Evolutionary conservation across 306 rosid genomes (phyloP).

Genomic region (Phaseolus lunatus): DNA sequence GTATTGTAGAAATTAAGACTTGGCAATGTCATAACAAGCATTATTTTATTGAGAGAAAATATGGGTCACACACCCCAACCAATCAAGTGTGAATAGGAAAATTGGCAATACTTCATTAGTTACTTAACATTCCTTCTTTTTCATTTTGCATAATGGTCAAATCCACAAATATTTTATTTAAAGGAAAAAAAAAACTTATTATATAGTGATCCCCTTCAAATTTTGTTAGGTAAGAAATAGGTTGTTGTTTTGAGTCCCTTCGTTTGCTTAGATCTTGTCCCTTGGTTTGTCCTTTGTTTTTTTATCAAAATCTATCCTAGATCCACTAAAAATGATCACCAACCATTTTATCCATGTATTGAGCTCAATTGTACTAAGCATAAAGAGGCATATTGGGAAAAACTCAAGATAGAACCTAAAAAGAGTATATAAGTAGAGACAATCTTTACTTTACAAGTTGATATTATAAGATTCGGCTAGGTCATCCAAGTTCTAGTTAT

Average conservation of each 20-base stretch:
- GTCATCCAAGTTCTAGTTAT: too few species aligned
- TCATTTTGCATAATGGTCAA: background rate
- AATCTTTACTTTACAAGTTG: too few species aligned
- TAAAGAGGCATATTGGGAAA: too few species aligned
- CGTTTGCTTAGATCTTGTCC: background rate
- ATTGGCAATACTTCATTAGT: conserved; percentile 1
- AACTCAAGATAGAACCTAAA: too few species aligned
- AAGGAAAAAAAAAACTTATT: background rate
- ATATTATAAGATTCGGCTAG: too few species aligned
- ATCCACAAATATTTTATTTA: background rate
- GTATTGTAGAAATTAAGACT: background rate
- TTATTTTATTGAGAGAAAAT: conserved; percentile 8
- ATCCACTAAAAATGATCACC: too few species aligned
- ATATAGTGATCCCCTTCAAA: background rate
- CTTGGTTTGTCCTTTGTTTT: background rate
- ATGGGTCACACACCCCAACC: conserved; percentile 18
- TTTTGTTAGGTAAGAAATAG: background rate
- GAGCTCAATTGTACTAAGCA: too few species aligned
- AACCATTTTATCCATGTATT: too few species aligned
- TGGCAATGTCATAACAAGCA: background rate
- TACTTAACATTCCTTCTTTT: background rate
- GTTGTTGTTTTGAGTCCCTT: background rate
- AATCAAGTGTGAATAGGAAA: conserved; percentile 10
- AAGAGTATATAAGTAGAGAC: too few species aligned
- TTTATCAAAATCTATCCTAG: too few species aligned